These are phyloP conservation scores for Microcyclosporella mali DNA, from an alignment of 2,329 filamentous ascomycete genomes.

Conservation along the genomic window DNA sequence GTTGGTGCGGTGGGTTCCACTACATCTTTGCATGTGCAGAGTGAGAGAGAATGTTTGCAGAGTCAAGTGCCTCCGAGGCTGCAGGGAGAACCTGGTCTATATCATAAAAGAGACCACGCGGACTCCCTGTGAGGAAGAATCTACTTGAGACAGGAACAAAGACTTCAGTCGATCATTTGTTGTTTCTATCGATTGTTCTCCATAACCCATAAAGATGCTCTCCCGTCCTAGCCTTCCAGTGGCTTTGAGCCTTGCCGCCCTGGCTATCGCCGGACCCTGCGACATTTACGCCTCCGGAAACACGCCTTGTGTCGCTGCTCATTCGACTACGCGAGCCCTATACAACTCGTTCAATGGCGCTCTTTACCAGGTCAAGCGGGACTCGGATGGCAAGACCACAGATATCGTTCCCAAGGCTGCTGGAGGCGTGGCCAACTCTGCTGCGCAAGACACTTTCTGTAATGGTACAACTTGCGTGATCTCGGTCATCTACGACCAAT, in stretches of 20 bases:
- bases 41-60: no score
- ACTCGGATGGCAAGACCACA: constrained; percentile 45
- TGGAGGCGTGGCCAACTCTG: constrained; percentile 58
- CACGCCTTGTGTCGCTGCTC: constrained; percentile 59
- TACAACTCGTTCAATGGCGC: constrained; percentile 49
- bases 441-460: constrained; percentile 55
- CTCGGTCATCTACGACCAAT: constrained; percentile 59
- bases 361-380: constrained; percentile 56
- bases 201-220: constrained; percentile 6
- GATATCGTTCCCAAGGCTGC: constrained; percentile 49
- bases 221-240: constrained; percentile 7
- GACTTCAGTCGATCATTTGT: no score
- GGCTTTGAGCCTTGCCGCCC: constrained; percentile 12
- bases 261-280: constrained; percentile 49
- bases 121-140: no score
- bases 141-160: no score
- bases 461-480: constrained; percentile 56
- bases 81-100: no score
- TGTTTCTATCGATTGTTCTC: no score
- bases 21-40: no score
- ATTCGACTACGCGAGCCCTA: constrained; percentile 59
- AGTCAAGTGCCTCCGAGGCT: no score
- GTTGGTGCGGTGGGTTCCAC: no score
- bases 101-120: no score
- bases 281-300: constrained; percentile 55